Evolutionary conservation across 352 stramenopile genomes (phyloP).

Genomic region (Pythium aquatile): DNA sequence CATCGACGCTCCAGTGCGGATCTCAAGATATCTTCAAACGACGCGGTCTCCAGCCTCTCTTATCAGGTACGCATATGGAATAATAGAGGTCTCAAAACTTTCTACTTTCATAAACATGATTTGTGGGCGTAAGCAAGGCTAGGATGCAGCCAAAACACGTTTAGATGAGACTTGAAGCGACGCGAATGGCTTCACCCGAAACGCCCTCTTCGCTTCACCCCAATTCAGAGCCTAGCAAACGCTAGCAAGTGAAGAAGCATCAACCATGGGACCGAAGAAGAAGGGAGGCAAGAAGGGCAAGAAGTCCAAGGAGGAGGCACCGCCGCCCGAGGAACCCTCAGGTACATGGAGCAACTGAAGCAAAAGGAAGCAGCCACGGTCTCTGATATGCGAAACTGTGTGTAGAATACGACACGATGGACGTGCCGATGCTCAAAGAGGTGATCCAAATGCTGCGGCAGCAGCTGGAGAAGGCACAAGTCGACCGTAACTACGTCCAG

Average conservation of each 20-base stretch:
- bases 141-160: not conserved
- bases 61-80: not conserved
- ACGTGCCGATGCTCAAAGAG: slow-evolving; percentile 91
- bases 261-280: slow-evolving; percentile 69
- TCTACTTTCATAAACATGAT: not conserved
- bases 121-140: not conserved
- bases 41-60: not conserved
- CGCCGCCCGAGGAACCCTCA: slow-evolving; percentile 65
- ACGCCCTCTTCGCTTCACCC: not conserved
- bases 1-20: not conserved
- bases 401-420: slow-evolving; percentile 91
- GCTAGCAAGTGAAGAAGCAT: not conserved
- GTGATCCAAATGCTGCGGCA: slow-evolving; percentile 91
- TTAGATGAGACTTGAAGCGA: not conserved
- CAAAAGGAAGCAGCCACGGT: not conserved
- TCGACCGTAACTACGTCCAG: slow-evolving; percentile 95
- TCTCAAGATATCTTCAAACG: slow-evolving; percentile 1
- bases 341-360: slow-evolving; percentile 28
- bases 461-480: slow-evolving; percentile 88
- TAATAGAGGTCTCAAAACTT: not conserved
- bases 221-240: not conserved
- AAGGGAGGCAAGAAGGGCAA: slow-evolving; percentile 63
- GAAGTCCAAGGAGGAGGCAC: slow-evolving; percentile 67
- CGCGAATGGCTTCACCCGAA: not conserved
- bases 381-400: not conserved